Evolutionary conservation across 805 yeast genomes (phyloP).

Genomic region (Barnettozyma botsteinii): DNA sequence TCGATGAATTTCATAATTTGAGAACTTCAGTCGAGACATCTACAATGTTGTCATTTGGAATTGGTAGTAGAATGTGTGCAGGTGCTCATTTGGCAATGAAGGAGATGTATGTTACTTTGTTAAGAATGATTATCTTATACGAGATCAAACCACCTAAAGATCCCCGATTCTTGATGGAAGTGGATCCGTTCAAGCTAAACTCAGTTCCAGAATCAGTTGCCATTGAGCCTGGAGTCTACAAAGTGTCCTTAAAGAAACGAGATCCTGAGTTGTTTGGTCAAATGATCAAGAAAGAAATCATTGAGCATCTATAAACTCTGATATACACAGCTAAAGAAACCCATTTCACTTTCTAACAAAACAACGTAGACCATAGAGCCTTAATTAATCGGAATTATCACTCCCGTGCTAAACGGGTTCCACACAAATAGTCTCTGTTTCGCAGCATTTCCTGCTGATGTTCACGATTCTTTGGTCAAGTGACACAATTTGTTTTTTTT

Average conservation of each 20-base stretch:
- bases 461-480: background rate
- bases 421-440: too few relatives aligned
- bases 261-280: slow-evolving; percentile 18
- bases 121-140: slow-evolving; percentile 48
- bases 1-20: slow-evolving; percentile 27
- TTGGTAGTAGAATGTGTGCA: slow-evolving; percentile 68
- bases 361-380: too few relatives aligned
- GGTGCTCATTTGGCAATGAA: slow-evolving; percentile 60
- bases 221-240: slow-evolving; percentile 49
- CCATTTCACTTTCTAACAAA: too few relatives aligned
- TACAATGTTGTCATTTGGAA: slow-evolving; percentile 54
- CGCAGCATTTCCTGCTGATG: too few relatives aligned
- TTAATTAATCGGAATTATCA: too few relatives aligned
- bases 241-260: slow-evolving; percentile 30
- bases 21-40: slow-evolving; percentile 8
- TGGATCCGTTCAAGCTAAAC: slow-evolving; percentile 48
- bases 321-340: too few relatives aligned
- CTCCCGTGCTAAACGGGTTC: too few relatives aligned
- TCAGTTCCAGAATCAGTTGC: slow-evolving; percentile 52
- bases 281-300: background rate
- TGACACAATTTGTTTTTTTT: background rate
- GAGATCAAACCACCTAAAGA: slow-evolving; percentile 39
- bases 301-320: too few relatives aligned
- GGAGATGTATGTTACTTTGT: slow-evolving; percentile 55
- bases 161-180: slow-evolving; percentile 30